Percentiles rank a stretch among this genome's conserved stretches.
phyloP scores from a whole-genome alignment of 306 rosid species.

The Cicer yamashitae region DNA sequence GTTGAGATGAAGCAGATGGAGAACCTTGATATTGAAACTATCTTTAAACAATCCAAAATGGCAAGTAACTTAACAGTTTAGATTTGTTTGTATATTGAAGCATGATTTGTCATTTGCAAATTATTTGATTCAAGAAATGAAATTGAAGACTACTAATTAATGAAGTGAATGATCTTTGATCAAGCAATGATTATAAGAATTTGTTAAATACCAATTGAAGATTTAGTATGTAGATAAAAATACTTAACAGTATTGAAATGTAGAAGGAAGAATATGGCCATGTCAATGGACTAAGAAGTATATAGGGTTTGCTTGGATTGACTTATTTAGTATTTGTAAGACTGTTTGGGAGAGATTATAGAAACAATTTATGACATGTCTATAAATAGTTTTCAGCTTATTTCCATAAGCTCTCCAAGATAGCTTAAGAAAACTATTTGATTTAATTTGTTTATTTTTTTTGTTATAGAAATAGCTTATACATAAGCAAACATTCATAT shows the following conservation, averaged over 20 bases:
- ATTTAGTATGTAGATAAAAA: neutral
- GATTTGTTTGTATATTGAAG: neutral
- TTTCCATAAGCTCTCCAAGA: too few relatives aligned
- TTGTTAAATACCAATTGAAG: conserved; percentile 15
- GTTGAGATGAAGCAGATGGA: conserved; percentile 77
- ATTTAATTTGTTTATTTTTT: too few relatives aligned
- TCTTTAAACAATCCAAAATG: conserved; percentile 59
- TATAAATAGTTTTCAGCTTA: too few relatives aligned
- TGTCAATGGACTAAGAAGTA: conserved; percentile 5
- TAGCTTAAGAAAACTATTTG: too few relatives aligned
- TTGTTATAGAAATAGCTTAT: too few relatives aligned
- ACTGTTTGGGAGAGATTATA: too few relatives aligned
- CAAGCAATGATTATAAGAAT: conserved; percentile 11
- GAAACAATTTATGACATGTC: too few relatives aligned
- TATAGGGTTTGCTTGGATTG: too few relatives aligned
- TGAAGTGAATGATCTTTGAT: conserved; percentile 31
- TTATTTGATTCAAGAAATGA: conserved; percentile 15
- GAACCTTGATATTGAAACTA: conserved; percentile 62
- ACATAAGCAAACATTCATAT: too few relatives aligned
- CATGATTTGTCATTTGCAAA: conserved; percentile 4
- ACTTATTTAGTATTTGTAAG: too few relatives aligned
- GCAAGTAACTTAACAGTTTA: conserved; percentile 52
- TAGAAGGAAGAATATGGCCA: conserved; percentile 19
- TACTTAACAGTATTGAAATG: conserved; percentile 10
- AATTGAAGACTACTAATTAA: neutral